Percentiles rank a stretch among this genome's conserved stretches.
Conservation (phyloP, 108 stramenopile species). For the Asterionellopsis glacialis region DNA sequence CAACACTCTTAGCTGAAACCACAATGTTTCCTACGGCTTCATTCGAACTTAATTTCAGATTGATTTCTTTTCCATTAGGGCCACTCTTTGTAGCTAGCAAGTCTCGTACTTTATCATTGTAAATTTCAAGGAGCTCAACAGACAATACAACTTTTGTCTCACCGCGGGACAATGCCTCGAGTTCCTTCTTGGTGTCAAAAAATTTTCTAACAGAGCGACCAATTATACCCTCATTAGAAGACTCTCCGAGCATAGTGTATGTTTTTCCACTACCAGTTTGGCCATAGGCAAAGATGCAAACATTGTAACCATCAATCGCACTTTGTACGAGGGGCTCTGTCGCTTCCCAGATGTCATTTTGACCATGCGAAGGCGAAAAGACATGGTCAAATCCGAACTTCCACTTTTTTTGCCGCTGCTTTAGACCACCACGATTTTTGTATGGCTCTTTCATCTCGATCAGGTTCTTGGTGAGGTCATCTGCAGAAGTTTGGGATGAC, state of each 20-base stretch:
- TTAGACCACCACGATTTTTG: constrained; percentile 80
- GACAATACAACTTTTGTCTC: constrained; percentile 54
- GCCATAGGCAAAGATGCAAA: constrained; percentile 92
- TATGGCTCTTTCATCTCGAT: constrained; percentile 68
- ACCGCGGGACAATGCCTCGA: constrained; percentile 40
- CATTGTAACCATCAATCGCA: constrained; percentile 86
- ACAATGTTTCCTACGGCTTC: constrained; percentile 68
- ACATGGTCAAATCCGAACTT: constrained; percentile 78
- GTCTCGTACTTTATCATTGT: constrained; percentile 96
- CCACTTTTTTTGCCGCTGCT: constrained; percentile 55
- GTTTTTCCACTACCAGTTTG: constrained; percentile 84
- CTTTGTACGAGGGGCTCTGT: constrained; percentile 81
- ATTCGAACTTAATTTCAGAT: constrained; percentile 50
- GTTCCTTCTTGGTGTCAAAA: constrained; percentile 61
- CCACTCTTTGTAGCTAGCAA: constrained; percentile 52
- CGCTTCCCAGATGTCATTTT: constrained; percentile 83
- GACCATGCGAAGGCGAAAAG: constrained; percentile 44
- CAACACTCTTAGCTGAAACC: constrained; percentile 25
- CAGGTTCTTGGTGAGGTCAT: constrained; percentile 71
- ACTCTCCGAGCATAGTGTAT: constrained; percentile 90
- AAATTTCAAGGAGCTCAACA: constrained; percentile 95
- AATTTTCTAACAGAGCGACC: constrained; percentile 69
- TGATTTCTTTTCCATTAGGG: constrained; percentile 33
- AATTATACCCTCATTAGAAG: constrained; percentile 59
- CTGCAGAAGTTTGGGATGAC: constrained; percentile 24